Percentiles rank a stretch among this genome's conserved stretches.
These are phyloP conservation scores for Aschersonia sp. DNA, from an alignment of 2,329 filamentous ascomycete species.

Conservation along the genomic window DNA sequence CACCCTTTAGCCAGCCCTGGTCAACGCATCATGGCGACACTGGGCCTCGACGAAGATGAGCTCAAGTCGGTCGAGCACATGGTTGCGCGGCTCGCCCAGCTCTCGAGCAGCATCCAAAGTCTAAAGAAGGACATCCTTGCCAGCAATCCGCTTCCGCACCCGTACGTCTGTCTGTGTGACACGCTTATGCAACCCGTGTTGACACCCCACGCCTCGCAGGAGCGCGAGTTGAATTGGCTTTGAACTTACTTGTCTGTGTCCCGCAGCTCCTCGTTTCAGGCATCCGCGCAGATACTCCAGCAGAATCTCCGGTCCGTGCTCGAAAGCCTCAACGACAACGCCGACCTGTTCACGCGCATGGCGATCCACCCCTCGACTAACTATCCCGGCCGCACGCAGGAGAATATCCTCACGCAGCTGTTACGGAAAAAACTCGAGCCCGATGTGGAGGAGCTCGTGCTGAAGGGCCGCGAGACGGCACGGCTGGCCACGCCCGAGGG, in stretches of 20 bases:
- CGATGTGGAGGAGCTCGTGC: constrained; percentile 58
- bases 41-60: constrained; percentile 32
- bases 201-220: too few species aligned
- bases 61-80: constrained; percentile 57
- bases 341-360: constrained; percentile 51
- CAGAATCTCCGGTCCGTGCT: constrained; percentile 54
- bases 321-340: constrained; percentile 48
- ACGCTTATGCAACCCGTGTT: too few species aligned
- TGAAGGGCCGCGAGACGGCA: constrained; percentile 40
- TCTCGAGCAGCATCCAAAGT: constrained; percentile 53
- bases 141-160: constrained; percentile 50
- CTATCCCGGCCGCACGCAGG: constrained; percentile 56
- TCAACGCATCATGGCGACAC: not conserved
- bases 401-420: constrained; percentile 50
- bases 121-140: constrained; percentile 45
- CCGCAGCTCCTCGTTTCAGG: constrained; percentile 52
- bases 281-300: constrained; percentile 56
- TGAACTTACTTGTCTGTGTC: not conserved
- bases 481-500: constrained; percentile 27
- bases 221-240: too few species aligned
- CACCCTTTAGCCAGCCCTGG: too few species aligned
- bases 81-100: constrained; percentile 51
- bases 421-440: constrained; percentile 77
- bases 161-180: constrained; percentile 29
- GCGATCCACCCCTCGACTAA: constrained; percentile 64